Conservation (phyloP, 1,284 basidiomycete genomes). For the Marasmius tenuissimus region DNA sequence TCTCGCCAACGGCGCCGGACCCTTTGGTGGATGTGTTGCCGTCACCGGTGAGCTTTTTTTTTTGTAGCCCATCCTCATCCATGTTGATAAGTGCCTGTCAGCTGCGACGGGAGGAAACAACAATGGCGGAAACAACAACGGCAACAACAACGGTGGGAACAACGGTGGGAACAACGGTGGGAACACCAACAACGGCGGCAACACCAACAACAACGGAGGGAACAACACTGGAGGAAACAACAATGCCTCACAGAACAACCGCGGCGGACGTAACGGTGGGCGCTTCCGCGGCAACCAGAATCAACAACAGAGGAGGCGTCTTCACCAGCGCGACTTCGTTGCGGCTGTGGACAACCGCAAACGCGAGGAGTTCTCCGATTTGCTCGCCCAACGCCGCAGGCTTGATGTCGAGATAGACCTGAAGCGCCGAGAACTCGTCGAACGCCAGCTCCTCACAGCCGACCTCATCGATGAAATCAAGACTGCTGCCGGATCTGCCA, state of each 20-base stretch:
- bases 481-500: constrained; percentile 21
- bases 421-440: constrained; percentile 14
- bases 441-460: constrained; percentile 18
- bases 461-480: constrained; percentile 21
- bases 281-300: no score
- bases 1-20: constrained; percentile 21
- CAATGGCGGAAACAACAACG: constrained; percentile 1
- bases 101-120: background rate
- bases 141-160: background rate
- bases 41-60: constrained; percentile 9
- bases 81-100: background rate
- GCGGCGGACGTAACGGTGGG: background rate
- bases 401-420: constrained; percentile 5
- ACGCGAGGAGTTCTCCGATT: constrained; percentile 7
- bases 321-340: background rate
- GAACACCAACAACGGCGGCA: constrained; percentile 1
- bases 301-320: no score
- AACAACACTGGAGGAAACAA: background rate
- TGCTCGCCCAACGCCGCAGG: constrained; percentile 4
- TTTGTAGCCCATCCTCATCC: background rate
- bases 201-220: background rate
- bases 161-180: background rate
- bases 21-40: constrained; percentile 22
- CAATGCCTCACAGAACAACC: background rate
- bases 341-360: background rate